Evolutionary conservation across 306 rosid genomes (phyloP).

Genomic region (Nissolia schottii): DNA sequence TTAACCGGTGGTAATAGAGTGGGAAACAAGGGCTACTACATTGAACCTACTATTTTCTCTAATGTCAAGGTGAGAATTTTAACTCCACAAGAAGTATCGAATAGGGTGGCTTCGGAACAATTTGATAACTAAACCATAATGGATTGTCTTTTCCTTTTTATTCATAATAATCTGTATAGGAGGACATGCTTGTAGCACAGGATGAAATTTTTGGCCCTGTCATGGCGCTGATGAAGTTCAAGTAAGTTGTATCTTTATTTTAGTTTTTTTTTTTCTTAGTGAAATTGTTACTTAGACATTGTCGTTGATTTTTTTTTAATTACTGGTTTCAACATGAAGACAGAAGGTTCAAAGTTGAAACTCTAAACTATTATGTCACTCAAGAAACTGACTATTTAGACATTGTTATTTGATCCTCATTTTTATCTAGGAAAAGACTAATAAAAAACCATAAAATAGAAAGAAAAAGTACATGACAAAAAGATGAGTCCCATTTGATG

Average conservation of each 20-base stretch:
- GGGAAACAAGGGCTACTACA: conserved; percentile 63
- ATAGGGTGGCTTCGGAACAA: background rate
- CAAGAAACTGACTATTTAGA: too few species aligned
- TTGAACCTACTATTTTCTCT: conserved; percentile 69
- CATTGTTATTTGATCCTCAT: too few species aligned
- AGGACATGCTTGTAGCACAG: conserved; percentile 54
- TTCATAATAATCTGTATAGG: conserved; percentile 28
- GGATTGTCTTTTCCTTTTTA: background rate
- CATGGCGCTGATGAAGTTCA: conserved; percentile 53
- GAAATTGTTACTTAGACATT: too few species aligned
- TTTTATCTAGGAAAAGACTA: too few species aligned
- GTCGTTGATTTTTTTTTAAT: too few species aligned
- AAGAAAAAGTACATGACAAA: too few species aligned
- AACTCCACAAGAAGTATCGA: background rate
- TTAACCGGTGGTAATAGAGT: conserved; percentile 60
- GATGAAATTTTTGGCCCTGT: conserved; percentile 85
- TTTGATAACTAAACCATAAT: background rate
- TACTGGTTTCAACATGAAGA: too few species aligned
- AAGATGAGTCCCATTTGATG: too few species aligned
- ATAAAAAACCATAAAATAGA: too few species aligned
- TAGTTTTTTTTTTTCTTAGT: too few species aligned
- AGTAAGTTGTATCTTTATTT: conserved; percentile 32
- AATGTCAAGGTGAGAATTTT: conserved; percentile 51
- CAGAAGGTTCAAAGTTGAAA: too few species aligned
- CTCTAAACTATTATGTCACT: too few species aligned